Evolutionary conservation across 2,329 filamentous ascomycete genomes (phyloP).

Genomic region (Phialemonium atrogriseum): DNA sequence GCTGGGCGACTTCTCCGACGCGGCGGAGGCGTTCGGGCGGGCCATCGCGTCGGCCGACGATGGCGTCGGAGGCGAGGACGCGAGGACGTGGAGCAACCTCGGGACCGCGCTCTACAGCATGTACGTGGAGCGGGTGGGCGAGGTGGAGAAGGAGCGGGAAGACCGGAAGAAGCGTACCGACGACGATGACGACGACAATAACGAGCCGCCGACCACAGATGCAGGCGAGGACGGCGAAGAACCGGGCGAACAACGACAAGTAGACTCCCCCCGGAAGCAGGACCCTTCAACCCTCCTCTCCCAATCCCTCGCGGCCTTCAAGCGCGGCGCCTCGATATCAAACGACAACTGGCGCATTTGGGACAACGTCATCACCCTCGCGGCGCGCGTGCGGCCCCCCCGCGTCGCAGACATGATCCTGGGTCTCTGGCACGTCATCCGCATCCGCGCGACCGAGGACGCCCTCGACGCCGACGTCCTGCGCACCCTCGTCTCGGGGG

Average conservation of each 20-base stretch:
- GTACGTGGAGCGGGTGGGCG: conserved; percentile 45
- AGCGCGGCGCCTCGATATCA: conserved; percentile 75
- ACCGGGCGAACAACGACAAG: conserved; percentile 14
- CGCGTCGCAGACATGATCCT: conserved; percentile 67
- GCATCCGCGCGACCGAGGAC: conserved; percentile 69
- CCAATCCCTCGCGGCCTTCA: conserved; percentile 77
- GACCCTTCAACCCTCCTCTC: conserved; percentile 56
- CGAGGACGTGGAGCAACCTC: conserved; percentile 90
- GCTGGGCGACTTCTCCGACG: conserved; percentile 66
- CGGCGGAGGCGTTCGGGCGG: conserved; percentile 74
- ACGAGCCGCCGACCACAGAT: conserved; percentile 16
- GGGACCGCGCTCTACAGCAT: conserved; percentile 72
- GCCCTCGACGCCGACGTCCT: conserved; percentile 71
- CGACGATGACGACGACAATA: conserved; percentile 19
- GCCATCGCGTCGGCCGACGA: conserved; percentile 59
- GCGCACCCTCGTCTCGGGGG: conserved; percentile 61
- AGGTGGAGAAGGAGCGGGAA: conserved; percentile 20
- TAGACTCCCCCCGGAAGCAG: conserved; percentile 9
- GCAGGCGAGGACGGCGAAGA: conserved; percentile 16
- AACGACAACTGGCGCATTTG: conserved; percentile 88
- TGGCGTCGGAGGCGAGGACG: conserved; percentile 72
- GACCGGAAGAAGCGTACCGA: conserved; percentile 9
- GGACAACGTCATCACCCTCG: conserved; percentile 90
- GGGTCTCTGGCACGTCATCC: conserved; percentile 66
- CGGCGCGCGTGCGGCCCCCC: conserved; percentile 67